Evolutionary conservation across 805 yeast genomes (phyloP).

Genomic region (Hanseniaspora mollemarum): DNA sequence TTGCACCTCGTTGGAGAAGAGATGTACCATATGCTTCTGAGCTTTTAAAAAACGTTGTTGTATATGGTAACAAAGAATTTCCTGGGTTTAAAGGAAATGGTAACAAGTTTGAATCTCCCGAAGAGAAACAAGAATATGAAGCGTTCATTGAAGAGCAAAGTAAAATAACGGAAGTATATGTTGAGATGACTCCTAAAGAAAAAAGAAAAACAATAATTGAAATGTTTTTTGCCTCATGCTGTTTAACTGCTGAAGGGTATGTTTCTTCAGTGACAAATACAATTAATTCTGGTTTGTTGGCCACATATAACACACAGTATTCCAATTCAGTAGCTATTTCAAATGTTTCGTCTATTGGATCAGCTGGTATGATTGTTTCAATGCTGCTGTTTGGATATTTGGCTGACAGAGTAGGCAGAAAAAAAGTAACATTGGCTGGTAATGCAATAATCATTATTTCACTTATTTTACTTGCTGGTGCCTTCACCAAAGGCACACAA

Average conservation of each 20-base stretch:
- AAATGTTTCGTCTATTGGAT: slow-evolving; percentile 77
- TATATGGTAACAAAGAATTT: slow-evolving; percentile 8
- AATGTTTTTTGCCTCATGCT: slow-evolving; percentile 14
- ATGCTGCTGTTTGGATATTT: slow-evolving; percentile 69
- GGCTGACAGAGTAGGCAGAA: slow-evolving; percentile 72
- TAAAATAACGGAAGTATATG: background rate
- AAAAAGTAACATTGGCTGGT: slow-evolving; percentile 70
- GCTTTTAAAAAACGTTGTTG: slow-evolving; percentile 1
- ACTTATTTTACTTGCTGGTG: slow-evolving; percentile 67
- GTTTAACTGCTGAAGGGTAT: slow-evolving; percentile 87
- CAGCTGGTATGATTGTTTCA: slow-evolving; percentile 85
- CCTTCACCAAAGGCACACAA: slow-evolving; percentile 59
- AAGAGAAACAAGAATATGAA: background rate
- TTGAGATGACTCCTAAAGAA: background rate
- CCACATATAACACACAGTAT: slow-evolving; percentile 55
- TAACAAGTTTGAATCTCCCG: slow-evolving; percentile 6
- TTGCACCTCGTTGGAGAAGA: slow-evolving; percentile 12
- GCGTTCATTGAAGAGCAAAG: background rate
- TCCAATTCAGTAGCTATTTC: slow-evolving; percentile 55
- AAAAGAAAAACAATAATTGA: slow-evolving; percentile 7
- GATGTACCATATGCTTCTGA: slow-evolving; percentile 11
- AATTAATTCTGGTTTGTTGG: slow-evolving; percentile 57
- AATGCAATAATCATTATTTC: slow-evolving; percentile 64
- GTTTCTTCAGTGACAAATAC: slow-evolving; percentile 75
- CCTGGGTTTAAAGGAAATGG: background rate